These are phyloP conservation scores for Metarhizium robertsii DNA, from an alignment of 2,329 filamentous ascomycete genomes.

Conservation along the genomic window DNA sequence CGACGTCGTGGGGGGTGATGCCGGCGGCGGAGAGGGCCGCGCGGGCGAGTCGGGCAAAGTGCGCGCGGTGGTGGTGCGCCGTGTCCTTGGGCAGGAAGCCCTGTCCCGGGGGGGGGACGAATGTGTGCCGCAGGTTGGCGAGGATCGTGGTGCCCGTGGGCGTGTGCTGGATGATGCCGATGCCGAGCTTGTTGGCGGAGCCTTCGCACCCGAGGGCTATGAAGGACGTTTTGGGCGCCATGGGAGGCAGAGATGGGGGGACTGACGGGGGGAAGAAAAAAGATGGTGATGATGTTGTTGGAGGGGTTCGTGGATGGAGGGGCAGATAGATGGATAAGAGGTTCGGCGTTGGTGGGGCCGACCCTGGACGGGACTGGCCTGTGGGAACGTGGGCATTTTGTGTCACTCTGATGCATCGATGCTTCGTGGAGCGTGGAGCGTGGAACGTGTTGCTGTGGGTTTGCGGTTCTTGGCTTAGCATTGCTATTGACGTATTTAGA, in stretches of 20 bases:
- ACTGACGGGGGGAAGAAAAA: not conserved
- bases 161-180: constrained; percentile 81
- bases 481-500: too few relatives aligned
- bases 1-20: constrained; percentile 54
- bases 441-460: too few relatives aligned
- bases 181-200: constrained; percentile 94
- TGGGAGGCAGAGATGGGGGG: not conserved
- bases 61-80: constrained; percentile 78
- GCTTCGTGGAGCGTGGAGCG: too few relatives aligned
- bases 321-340: too few relatives aligned
- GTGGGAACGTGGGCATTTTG: too few relatives aligned
- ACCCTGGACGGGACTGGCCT: too few relatives aligned
- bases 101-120: constrained; percentile 80
- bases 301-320: too few relatives aligned
- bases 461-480: too few relatives aligned
- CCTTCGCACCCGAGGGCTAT: constrained; percentile 65
- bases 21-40: constrained; percentile 65
- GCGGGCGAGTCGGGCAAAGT: constrained; percentile 75
- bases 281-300: too few relatives aligned
- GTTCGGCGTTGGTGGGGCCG: too few relatives aligned
- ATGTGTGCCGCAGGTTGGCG: constrained; percentile 91
- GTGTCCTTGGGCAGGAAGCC: constrained; percentile 97
- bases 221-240: constrained; percentile 21
- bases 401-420: too few relatives aligned
- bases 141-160: constrained; percentile 55